These are phyloP conservation scores for Cornus controversa DNA, from an alignment of 148 eudicot genomes.

Conservation along the genomic window DNA sequence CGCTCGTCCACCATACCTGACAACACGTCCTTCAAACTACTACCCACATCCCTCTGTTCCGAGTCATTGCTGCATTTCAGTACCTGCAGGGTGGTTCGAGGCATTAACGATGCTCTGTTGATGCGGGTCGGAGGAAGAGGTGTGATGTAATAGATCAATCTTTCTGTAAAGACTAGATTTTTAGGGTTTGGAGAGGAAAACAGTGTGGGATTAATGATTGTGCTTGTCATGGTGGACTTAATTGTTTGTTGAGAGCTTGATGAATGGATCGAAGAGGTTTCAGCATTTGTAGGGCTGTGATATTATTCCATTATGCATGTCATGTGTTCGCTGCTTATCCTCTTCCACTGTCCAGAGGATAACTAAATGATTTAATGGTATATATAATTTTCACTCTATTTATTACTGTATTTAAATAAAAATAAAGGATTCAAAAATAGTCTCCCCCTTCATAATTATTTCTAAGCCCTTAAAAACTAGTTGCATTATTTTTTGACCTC, in stretches of 20 bases:
- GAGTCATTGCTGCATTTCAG: constrained; percentile 36
- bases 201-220: constrained; percentile 15
- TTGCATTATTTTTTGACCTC: no score
- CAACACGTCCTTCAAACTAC: constrained; percentile 41
- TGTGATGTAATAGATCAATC: neutral
- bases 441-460: no score
- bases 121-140: neutral
- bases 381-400: no score
- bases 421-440: no score
- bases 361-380: no score
- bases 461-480: no score
- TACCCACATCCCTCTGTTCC: constrained; percentile 15
- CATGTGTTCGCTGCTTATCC: neutral
- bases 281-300: neutral
- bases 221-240: neutral
- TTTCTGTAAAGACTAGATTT: constrained; percentile 2
- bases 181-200: constrained; percentile 17
- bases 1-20: constrained; percentile 62
- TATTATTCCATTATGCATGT: no score
- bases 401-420: no score
- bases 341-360: neutral
- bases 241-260: no score
- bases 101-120: neutral
- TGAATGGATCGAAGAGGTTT: neutral
- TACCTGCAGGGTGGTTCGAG: neutral